Evolutionary conservation across 2,329 filamentous ascomycete genomes (phyloP).

Genomic region (Aspergillus ruber): DNA sequence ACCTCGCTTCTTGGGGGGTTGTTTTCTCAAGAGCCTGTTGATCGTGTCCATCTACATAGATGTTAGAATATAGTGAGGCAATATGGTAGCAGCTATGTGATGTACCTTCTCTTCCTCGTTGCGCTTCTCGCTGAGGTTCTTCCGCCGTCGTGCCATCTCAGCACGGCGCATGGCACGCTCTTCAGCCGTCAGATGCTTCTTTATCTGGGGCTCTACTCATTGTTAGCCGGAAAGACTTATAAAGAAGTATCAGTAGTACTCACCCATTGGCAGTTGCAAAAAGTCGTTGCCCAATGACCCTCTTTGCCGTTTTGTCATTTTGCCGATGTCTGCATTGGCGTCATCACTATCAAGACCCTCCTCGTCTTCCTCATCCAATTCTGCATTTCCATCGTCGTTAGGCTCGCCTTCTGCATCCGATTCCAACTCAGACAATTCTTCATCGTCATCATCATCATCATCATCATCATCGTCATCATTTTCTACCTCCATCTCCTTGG

Average conservation of each 20-base stretch:
- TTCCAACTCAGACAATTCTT: slow-evolving; percentile 41
- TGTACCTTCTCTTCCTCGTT: slow-evolving; percentile 71
- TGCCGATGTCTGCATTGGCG: slow-evolving; percentile 51
- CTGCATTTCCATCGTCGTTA: slow-evolving; percentile 46
- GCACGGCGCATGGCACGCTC: slow-evolving; percentile 66
- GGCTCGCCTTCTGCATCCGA: slow-evolving; percentile 43
- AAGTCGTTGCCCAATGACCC: slow-evolving; percentile 51
- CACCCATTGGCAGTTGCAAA: slow-evolving; percentile 52
- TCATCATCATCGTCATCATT: slow-evolving; percentile 30
- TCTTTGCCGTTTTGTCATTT: slow-evolving; percentile 63
- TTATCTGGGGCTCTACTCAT: slow-evolving; percentile 57
- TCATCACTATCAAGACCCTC: slow-evolving; percentile 40
- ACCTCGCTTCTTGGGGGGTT: slow-evolving; percentile 54
- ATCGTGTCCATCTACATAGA: slow-evolving; percentile 56
- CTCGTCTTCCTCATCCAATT: slow-evolving; percentile 32
- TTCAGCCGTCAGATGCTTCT: slow-evolving; percentile 66
- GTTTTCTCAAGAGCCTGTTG: slow-evolving; percentile 61
- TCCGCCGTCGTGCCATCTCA: slow-evolving; percentile 66
- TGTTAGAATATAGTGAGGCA: not conserved
- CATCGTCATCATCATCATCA: slow-evolving; percentile 25
- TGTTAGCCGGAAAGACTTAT: slow-evolving; percentile 9
- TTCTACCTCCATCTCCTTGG: slow-evolving; percentile 40
- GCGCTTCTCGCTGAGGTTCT: slow-evolving; percentile 70
- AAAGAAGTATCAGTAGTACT: slow-evolving; percentile 16
- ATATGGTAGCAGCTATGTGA: slow-evolving; percentile 15